Evolutionary conservation across 192 early-diverging fungal species (phyloP), one percentile per base, ranked within the genome.

Genomic region (Gonapodya prolifera): DNA sequence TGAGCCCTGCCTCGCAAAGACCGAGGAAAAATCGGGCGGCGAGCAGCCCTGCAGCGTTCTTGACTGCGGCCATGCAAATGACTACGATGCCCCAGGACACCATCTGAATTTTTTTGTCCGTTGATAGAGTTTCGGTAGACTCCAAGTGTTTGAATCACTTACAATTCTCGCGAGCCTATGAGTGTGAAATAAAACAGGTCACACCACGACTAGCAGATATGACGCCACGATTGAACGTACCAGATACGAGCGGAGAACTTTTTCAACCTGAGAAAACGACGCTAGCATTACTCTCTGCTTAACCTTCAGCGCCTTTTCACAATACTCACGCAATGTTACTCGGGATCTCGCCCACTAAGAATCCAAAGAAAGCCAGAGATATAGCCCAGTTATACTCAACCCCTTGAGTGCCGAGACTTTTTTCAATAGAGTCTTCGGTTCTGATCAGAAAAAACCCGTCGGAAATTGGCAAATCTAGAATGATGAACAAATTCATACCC

Each of bases 301-400:
- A n/a, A n/a, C n/a, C n/a, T n/a, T n/a, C n/a, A n/a, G n/a, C n/a
- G n/a, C n/a, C n/a, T n/a, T n/a, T n/a, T n/a, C n/a, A n/a, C n/a
- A n/a, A 2, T 18, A 73, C 71, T 18, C 71, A 32, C 71, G 32
- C 71, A 71, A 91, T 83, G 85, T 93, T 95, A 69, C 90, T 90
- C 1, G 93, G 94, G 8, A 95, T 84, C 80, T 95, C 92, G 76
- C 89, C 92, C 34, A 93, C 73, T 35, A 91, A 32, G 71, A 73
- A 32, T 30, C 71, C 71, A 29, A 73, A 30, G 71, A 18, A 18
- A 32, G 18, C 18, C 8, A 73, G 2, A 2, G 71, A 73, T 2
- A 73, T 73, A 32, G 32, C 71, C 71, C 71, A 73, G 71, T 73
- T 73, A 29, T 73, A 73, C 71, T 73, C 28, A 2, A 32, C 18